Evolutionary conservation across 345 rosid species (phyloP).

Genomic region (Psidium friedrichsthalianum): DNA sequence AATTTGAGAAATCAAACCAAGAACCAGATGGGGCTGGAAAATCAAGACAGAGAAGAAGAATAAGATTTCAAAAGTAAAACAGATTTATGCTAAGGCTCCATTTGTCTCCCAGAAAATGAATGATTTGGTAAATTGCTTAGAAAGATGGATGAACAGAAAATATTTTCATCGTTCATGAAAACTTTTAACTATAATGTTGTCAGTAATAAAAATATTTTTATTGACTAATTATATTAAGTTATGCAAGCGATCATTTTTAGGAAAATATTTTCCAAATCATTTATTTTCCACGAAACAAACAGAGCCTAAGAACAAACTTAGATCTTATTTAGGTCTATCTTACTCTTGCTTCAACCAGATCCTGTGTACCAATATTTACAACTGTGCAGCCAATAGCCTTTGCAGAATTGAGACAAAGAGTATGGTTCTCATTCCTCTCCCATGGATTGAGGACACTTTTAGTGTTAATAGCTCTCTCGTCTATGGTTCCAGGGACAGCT

Average conservation of each 20-base stretch:
- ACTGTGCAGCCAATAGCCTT: constrained; percentile 99
- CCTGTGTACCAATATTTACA: constrained; percentile 92
- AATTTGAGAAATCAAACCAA: constrained; percentile 95
- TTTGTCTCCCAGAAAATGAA: no score
- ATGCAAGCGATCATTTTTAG: no score
- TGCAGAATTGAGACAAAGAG: constrained; percentile 94
- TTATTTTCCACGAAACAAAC: no score
- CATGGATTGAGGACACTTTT: constrained; percentile 76
- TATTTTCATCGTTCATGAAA: no score
- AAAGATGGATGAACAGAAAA: no score
- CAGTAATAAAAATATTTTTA: no score
- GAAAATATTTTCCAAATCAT: no score
- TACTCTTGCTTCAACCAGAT: constrained; percentile 91
- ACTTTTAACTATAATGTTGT: no score
- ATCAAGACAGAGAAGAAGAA: background rate
- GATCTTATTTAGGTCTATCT: constrained; percentile 11
- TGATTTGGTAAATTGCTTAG: no score
- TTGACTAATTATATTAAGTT: no score
- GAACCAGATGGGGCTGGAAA: constrained; percentile 78
- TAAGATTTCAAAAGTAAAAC: background rate
- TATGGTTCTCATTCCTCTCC: constrained; percentile 98
- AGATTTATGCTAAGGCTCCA: background rate
- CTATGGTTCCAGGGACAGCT: constrained; percentile 97
- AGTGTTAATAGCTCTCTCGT: constrained; percentile 95
- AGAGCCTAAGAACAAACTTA: background rate